Conservation (phyloP, 2,329 filamentous ascomycete species). For the Pestalotiopsis sp. region DNA sequence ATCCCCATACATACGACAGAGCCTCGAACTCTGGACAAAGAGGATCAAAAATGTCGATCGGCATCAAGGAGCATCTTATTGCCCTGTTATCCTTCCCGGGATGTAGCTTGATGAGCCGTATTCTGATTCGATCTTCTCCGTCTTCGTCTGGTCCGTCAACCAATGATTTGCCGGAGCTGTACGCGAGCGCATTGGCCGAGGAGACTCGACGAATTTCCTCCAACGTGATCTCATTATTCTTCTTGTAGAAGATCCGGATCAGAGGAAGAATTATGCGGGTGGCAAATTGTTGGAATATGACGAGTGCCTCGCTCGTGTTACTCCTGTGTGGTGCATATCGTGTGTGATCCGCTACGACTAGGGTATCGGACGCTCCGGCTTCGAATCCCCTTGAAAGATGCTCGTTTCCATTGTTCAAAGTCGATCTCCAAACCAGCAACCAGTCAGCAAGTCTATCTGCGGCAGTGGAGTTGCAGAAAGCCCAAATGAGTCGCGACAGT, state of each 20-base stretch:
- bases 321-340: neutral
- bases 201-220: neutral
- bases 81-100: neutral
- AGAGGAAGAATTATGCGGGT: neutral
- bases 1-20: constrained; percentile 7
- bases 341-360: neutral
- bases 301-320: neutral
- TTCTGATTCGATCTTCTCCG: neutral
- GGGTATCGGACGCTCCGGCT: neutral
- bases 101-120: neutral
- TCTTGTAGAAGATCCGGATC: neutral
- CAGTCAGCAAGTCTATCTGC: neutral
- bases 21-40: neutral
- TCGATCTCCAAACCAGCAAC: neutral
- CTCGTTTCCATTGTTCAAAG: neutral
- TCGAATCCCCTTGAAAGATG: neutral
- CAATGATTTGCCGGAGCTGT: neutral
- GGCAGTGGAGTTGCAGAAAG: neutral
- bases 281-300: neutral
- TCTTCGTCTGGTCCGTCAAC: neutral
- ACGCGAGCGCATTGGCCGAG: neutral
- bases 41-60: neutral
- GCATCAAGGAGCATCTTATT: neutral
- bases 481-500: neutral
- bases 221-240: neutral